Evolutionary conservation across 768 basidiomycete genomes (phyloP), one percentile per base, ranked within the genome.

Genomic region (Cystoderma amianthinum): DNA sequence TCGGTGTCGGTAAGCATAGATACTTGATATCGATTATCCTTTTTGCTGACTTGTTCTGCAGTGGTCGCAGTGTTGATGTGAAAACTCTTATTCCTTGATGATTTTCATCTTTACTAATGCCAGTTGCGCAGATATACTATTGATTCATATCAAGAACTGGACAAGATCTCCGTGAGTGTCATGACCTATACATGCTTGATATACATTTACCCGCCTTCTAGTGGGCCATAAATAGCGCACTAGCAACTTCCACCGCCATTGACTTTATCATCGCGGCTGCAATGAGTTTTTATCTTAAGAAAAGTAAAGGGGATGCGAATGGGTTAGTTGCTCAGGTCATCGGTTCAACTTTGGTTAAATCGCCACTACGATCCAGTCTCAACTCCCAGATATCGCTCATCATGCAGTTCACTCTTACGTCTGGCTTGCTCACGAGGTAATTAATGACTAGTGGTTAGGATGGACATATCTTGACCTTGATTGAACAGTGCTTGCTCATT

Each of bases 401-500:
- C 4, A 65, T 63, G 39, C 67, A 68, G 44, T 69, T 64, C 41
- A 61, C 54, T 2, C 45, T 69, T 30, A 54, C 61, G 13, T 61
- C 63, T 19, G 68, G 68, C 2, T 45, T 69, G 17, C 48, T 69
- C 30, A 68, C 67, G 3, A 65, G 64, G 64, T 66, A 41, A 28
- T 10, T 33, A n/a, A n/a, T n/a, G n/a, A n/a, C n/a, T n/a, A n/a
- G n/a, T n/a, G n/a, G n/a, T n/a, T n/a, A n/a, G n/a, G n/a, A n/a
- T n/a, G n/a, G n/a, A n/a, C n/a, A n/a, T n/a, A n/a, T n/a, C n/a
- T n/a, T n/a, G n/a, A n/a, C n/a, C n/a, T n/a, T n/a, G n/a, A n/a
- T n/a, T n/a, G n/a, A n/a, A n/a, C 34, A 73, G 71, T 42, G 68
- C 71, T 6, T 69, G 64, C 39, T 74, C 72, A 0, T 48, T 73